Percentiles rank a stretch among this genome's conserved stretches.
Conservation (phyloP, 2,329 filamentous ascomycete genomes). For the Alternaria incomplexa region DNA sequence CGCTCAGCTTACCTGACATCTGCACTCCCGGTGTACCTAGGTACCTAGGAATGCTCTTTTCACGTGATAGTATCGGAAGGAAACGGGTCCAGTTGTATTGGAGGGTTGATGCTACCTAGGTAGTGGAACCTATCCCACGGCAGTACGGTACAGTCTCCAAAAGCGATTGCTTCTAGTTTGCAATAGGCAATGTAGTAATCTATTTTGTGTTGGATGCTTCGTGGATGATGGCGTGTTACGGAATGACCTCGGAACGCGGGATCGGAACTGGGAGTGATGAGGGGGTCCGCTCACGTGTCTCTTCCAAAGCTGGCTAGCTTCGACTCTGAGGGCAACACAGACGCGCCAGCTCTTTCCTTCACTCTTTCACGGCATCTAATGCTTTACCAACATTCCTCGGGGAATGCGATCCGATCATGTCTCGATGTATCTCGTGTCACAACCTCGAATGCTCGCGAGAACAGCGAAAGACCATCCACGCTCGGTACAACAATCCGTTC, state of each 20-base stretch:
- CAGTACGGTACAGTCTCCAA: not conserved
- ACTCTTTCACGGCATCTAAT: not conserved
- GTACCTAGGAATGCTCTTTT: not conserved
- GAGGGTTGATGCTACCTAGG: not conserved
- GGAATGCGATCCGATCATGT: not conserved
- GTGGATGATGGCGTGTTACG: not conserved
- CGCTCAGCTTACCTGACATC: not conserved
- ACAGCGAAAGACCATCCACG: not conserved
- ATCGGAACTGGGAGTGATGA: not conserved
- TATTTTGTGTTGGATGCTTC: not conserved
- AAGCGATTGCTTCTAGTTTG: not conserved
- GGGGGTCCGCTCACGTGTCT: not conserved
- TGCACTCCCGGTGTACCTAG: not conserved
- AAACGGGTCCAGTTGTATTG: not conserved
- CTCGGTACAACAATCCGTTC: not conserved
- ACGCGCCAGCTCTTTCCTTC: not conserved
- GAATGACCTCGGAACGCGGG: not conserved
- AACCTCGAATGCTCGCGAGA: not conserved
- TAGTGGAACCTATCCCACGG: not conserved
- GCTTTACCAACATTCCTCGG: not conserved
- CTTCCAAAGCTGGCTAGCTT: not conserved
- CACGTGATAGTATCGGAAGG: not conserved
- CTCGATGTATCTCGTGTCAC: not conserved
- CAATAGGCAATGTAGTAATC: not conserved
- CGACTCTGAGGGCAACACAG: not conserved